A percentile compares a stretch with the other conserved stretches of the same genome.
Evolutionary conservation across 345 rosid genomes (phyloP).

Genomic region (Gynandropsis gynandra): DNA sequence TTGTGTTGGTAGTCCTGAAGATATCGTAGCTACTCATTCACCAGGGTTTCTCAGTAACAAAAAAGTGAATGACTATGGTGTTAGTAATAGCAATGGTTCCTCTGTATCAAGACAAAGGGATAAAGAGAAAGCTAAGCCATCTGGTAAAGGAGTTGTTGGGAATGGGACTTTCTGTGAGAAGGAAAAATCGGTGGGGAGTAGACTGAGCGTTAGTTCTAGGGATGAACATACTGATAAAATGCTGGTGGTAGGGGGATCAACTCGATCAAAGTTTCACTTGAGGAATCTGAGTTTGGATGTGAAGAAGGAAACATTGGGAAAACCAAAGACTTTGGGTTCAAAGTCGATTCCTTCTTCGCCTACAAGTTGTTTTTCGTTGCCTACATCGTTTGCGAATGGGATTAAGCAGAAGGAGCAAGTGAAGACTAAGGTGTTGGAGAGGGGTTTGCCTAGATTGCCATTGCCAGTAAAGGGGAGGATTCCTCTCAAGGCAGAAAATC

Average conservation of each 20-base stretch:
- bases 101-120: slow-evolving; percentile 25
- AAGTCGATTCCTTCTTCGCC: slow-evolving; percentile 87
- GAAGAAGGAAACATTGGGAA: slow-evolving; percentile 49
- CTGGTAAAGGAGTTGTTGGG: slow-evolving; percentile 25
- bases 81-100: slow-evolving; percentile 25
- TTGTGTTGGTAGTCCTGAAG: slow-evolving; percentile 77
- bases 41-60: slow-evolving; percentile 41
- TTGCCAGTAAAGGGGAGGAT: slow-evolving; percentile 42
- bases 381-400: slow-evolving; percentile 71
- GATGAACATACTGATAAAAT: slow-evolving; percentile 41
- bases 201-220: slow-evolving; percentile 41
- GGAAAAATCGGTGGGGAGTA: slow-evolving; percentile 41
- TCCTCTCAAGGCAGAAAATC: slow-evolving; percentile 42
- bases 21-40: slow-evolving; percentile 64
- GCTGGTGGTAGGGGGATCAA: slow-evolving; percentile 18
- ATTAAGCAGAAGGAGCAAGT: slow-evolving; percentile 51
- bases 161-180: slow-evolving; percentile 31
- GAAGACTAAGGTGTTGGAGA: slow-evolving; percentile 50
- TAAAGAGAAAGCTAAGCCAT: slow-evolving; percentile 35
- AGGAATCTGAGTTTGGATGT: slow-evolving; percentile 41
- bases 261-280: slow-evolving; percentile 54
- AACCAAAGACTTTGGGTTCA: slow-evolving; percentile 52
- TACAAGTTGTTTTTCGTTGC: slow-evolving; percentile 78
- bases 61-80: neutral
- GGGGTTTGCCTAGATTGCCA: slow-evolving; percentile 43